Percentiles rank a stretch among this genome's conserved stretches.
Conservation (phyloP, 305 asterid genomes). For the Fraxinus paxiana region DNA sequence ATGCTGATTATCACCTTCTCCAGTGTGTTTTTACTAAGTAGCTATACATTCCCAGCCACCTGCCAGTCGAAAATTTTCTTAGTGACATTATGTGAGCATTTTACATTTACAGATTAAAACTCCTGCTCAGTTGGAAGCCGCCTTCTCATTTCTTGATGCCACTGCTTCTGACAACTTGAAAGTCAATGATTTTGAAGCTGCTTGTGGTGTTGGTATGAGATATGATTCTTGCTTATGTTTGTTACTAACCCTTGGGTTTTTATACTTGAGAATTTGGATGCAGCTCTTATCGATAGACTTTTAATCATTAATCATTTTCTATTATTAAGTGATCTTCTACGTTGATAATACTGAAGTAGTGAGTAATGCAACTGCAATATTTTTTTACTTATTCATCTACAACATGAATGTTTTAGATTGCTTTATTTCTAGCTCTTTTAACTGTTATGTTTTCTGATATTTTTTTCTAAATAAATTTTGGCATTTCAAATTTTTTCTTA, state of each 20-base stretch:
- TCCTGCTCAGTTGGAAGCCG: constrained; percentile 89
- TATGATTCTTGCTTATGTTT: not conserved
- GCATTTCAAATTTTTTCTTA: not conserved
- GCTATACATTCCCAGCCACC: not conserved
- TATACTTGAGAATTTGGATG: not conserved
- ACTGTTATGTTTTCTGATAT: not conserved
- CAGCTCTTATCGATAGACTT: not conserved
- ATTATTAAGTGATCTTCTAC: not conserved
- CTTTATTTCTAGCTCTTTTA: not conserved
- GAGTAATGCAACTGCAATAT: not conserved
- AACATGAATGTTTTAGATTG: not conserved
- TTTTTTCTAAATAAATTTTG: not conserved
- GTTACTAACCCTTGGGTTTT: not conserved
- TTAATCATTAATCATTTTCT: not conserved
- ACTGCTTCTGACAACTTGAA: constrained; percentile 57
- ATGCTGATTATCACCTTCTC: constrained; percentile 5
- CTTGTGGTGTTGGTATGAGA: constrained; percentile 85
- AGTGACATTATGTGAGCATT: not conserved
- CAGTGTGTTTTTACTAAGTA: not conserved
- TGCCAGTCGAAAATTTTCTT: not conserved
- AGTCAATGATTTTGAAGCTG: constrained; percentile 62
- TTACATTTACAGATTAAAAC: constrained; percentile 59
- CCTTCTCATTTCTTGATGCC: constrained; percentile 59
- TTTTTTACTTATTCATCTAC: not conserved
- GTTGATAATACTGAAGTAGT: not conserved